These are phyloP conservation scores for Psilocybe cyanescens DNA, from an alignment of 768 basidiomycete species.

Conservation along the genomic window DNA sequence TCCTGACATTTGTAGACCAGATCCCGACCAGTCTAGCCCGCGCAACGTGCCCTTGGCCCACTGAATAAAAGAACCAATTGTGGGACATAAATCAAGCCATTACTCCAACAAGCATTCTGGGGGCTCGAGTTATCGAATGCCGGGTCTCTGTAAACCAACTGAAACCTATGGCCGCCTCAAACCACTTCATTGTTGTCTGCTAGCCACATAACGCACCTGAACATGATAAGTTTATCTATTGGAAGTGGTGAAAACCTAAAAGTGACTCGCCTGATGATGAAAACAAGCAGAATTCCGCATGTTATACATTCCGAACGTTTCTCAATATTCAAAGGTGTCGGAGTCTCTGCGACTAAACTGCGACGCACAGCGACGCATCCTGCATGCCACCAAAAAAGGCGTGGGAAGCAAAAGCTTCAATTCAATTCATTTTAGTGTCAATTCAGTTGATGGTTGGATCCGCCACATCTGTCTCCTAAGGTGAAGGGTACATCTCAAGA, in stretches of 20 bases:
- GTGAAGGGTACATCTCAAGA: neutral
- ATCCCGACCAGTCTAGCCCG: too few relatives aligned
- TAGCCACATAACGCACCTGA: too few relatives aligned
- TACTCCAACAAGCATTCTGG: too few relatives aligned
- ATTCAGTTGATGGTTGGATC: neutral
- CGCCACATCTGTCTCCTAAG: neutral
- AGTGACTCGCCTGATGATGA: neutral
- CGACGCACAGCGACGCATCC: neutral
- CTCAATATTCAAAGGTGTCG: neutral
- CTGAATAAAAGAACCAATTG: too few relatives aligned
- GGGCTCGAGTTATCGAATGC: too few relatives aligned
- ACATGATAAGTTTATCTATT: too few relatives aligned
- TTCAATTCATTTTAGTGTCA: constrained; percentile 3
- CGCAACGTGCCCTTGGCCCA: too few relatives aligned
- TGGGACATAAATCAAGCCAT: too few relatives aligned
- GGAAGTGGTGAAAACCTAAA: neutral
- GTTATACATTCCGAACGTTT: neutral
- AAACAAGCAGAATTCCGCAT: neutral
- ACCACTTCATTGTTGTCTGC: too few relatives aligned
- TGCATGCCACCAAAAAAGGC: constrained; percentile 1
- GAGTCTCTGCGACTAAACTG: neutral
- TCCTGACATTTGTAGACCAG: too few relatives aligned
- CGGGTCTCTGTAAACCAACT: too few relatives aligned
- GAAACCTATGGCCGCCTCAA: too few relatives aligned
- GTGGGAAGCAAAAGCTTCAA: constrained; percentile 2